These are phyloP conservation scores for Bryum argenteum DNA, from an alignment of 225 moss, liverwort and hornwort genomes.

Conservation along the genomic window DNA sequence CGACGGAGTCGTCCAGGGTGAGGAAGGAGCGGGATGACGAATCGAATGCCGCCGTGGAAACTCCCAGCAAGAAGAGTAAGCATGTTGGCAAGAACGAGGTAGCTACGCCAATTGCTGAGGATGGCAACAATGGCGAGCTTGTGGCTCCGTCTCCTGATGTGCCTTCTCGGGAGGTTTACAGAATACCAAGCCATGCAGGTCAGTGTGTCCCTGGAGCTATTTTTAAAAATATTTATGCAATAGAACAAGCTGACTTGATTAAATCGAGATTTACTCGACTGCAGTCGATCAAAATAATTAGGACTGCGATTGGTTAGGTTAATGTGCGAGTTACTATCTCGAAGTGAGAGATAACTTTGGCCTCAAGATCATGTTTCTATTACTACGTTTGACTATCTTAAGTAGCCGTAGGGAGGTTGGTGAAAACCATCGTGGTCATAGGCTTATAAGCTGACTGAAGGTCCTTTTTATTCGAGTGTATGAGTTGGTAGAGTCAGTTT, in stretches of 20 bases:
- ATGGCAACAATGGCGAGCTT: constrained; percentile 28
- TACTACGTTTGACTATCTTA: background rate
- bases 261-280: too few relatives aligned
- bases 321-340: too few relatives aligned
- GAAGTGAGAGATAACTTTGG: background rate
- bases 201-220: background rate
- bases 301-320: constrained; percentile 4
- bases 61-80: constrained; percentile 47
- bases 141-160: constrained; percentile 35
- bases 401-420: too few relatives aligned
- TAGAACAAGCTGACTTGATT: too few relatives aligned
- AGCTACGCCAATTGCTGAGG: constrained; percentile 30
- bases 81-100: constrained; percentile 22
- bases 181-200: constrained; percentile 92
- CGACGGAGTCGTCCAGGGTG: constrained; percentile 23
- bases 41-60: constrained; percentile 19
- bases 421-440: background rate
- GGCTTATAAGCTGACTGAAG: too few relatives aligned
- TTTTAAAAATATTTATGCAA: too few relatives aligned
- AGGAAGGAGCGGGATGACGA: constrained; percentile 46
- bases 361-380: background rate
- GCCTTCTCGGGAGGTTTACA: constrained; percentile 63
- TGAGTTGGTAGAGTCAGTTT: background rate
- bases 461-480: background rate
- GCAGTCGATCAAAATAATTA: background rate